phyloP scores from a whole-genome alignment of 1,284 basidiomycete genomes.

The Athelia psychrophila region DNA sequence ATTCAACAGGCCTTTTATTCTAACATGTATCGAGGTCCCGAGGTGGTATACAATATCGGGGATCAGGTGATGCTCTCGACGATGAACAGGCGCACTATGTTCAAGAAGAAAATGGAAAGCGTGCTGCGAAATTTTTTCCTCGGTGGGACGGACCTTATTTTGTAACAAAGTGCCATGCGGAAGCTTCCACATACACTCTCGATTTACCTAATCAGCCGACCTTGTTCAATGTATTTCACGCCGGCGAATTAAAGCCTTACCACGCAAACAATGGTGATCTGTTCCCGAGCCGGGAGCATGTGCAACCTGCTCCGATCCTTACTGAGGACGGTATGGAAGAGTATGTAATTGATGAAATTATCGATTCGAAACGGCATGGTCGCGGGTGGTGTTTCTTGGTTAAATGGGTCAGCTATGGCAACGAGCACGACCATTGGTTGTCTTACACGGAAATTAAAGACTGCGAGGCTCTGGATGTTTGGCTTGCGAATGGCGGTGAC shows the following conservation, averaged over 20 bases:
- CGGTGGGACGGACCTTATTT: background rate
- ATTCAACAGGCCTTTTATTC: background rate
- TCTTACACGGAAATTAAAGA: background rate
- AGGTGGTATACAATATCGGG: background rate
- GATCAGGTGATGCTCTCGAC: background rate
- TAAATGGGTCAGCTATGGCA: constrained; percentile 2
- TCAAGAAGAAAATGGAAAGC: background rate
- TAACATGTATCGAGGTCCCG: background rate
- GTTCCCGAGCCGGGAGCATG: background rate
- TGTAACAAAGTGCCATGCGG: background rate
- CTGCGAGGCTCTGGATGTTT: background rate
- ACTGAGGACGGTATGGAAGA: background rate
- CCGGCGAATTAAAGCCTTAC: background rate
- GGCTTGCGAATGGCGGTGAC: no score
- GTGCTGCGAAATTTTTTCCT: background rate
- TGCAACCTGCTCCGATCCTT: background rate
- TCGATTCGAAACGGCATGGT: background rate
- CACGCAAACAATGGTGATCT: background rate
- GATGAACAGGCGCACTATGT: background rate
- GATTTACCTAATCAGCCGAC: background rate
- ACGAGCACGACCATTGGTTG: background rate
- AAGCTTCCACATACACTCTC: background rate
- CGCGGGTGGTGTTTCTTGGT: constrained; percentile 5
- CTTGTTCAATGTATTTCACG: background rate
- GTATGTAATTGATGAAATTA: background rate